Evolutionary conservation across 768 basidiomycete species (phyloP).

Genomic region (Naganishia antarctica): DNA sequence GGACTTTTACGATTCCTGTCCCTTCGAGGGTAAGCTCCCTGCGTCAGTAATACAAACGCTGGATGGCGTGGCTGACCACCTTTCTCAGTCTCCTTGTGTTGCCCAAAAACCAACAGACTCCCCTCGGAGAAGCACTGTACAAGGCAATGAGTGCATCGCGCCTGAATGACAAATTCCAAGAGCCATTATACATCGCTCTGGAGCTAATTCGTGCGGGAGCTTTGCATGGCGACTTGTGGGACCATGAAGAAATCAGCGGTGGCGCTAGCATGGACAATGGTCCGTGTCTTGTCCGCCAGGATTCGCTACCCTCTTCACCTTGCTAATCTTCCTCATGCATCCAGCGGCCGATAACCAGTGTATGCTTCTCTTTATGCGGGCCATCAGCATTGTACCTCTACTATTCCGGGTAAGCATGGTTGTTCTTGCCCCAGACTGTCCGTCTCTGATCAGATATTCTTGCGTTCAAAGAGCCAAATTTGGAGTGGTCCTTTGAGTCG

Average conservation of each 20-base stretch:
- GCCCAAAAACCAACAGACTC: constrained; percentile 70
- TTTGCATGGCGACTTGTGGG: constrained; percentile 90
- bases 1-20: constrained; percentile 98
- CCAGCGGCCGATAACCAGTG: constrained; percentile 69
- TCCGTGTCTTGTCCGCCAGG: constrained; percentile 49
- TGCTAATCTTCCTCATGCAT: constrained; percentile 34
- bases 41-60: no score
- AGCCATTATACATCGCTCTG: constrained; percentile 86
- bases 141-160: constrained; percentile 69
- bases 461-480: constrained; percentile 62
- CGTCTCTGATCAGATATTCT: not conserved
- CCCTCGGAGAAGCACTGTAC: constrained; percentile 86
- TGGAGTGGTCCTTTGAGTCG: constrained; percentile 97
- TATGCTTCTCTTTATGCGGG: constrained; percentile 94
- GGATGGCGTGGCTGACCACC: not conserved
- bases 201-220: constrained; percentile 95
- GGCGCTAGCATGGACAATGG: constrained; percentile 92
- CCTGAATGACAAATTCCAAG: constrained; percentile 97
- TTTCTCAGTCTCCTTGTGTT: constrained; percentile 6
- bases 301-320: no score
- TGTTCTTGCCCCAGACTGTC: not conserved
- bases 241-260: constrained; percentile 78
- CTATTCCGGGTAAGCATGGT: constrained; percentile 72
- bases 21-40: constrained; percentile 84
- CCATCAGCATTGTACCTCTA: constrained; percentile 87